phyloP scores from a whole-genome alignment of 2,329 filamentous ascomycete genomes.

The Fusarium subglutinans region DNA sequence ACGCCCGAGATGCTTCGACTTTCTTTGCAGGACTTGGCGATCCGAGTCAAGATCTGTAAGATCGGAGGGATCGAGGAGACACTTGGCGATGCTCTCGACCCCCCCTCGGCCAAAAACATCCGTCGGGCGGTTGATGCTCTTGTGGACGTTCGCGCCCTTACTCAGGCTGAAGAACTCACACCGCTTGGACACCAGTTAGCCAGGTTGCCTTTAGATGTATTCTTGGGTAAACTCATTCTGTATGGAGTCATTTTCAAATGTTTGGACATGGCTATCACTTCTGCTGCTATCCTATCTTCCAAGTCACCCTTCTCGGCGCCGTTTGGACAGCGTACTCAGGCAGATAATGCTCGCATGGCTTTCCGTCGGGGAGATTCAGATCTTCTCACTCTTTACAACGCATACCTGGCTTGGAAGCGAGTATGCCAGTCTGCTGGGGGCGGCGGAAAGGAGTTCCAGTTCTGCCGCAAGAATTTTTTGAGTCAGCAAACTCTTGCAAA shows the following conservation, averaged over 20 bases:
- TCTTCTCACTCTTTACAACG: conserved; percentile 91
- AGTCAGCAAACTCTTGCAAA: conserved; percentile 88
- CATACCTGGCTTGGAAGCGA: conserved; percentile 88
- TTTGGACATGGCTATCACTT: conserved; percentile 88
- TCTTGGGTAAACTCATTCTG: conserved; percentile 91
- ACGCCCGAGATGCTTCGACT: conserved; percentile 95
- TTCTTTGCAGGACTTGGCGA: conserved; percentile 92
- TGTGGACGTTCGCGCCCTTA: conserved; percentile 91
- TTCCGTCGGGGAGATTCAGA: conserved; percentile 93
- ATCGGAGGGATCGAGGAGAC: conserved; percentile 93
- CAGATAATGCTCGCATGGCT: conserved; percentile 78
- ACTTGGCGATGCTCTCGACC: conserved; percentile 85
- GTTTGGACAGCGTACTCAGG: conserved; percentile 83
- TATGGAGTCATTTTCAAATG: conserved; percentile 89
- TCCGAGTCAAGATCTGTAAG: conserved; percentile 97
- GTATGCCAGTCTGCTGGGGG: conserved; percentile 73
- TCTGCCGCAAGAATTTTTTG: conserved; percentile 94
- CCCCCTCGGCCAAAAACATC: conserved; percentile 91
- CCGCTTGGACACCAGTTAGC: conserved; percentile 87
- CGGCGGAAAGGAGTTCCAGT: conserved; percentile 80
- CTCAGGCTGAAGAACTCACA: conserved; percentile 82
- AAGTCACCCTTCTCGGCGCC: conserved; percentile 93
- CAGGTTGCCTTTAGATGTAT: conserved; percentile 89
- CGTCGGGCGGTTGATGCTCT: conserved; percentile 91
- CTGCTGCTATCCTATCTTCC: conserved; percentile 91